Conservation (phyloP, 2,329 filamentous ascomycete genomes). For the Penicillium sp. region DNA sequence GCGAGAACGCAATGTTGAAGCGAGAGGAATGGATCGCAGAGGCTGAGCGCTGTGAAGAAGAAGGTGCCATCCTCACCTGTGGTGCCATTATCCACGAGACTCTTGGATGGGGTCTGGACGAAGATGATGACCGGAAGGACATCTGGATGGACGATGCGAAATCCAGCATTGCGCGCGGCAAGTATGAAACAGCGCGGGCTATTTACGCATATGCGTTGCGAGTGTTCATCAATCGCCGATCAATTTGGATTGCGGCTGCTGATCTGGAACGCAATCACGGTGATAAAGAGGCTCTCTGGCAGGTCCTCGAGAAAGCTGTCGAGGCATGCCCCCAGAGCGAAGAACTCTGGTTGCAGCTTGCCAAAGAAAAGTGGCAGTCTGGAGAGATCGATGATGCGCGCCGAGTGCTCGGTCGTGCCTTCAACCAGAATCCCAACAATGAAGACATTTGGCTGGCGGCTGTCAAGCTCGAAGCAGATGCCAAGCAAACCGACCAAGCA, state of each 20-base stretch:
- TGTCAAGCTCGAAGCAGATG: constrained; percentile 93
- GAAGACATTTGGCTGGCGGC: constrained; percentile 98
- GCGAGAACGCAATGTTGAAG: constrained; percentile 94
- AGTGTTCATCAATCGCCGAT: constrained; percentile 84
- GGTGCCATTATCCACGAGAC: constrained; percentile 89
- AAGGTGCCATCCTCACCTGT: constrained; percentile 83
- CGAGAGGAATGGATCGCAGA: constrained; percentile 96
- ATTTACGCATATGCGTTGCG: constrained; percentile 91
- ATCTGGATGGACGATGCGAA: constrained; percentile 95
- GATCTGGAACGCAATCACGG: constrained; percentile 91
- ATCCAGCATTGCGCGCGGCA: constrained; percentile 74
- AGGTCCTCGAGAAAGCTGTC: constrained; percentile 86
- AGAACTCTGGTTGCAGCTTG: constrained; percentile 92
- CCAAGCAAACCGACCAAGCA: constrained; percentile 77
- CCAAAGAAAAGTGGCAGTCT: constrained; percentile 89
- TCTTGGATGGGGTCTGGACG: constrained; percentile 87
- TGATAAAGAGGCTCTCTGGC: constrained; percentile 76
- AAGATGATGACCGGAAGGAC: constrained; percentile 94
- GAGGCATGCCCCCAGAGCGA: constrained; percentile 91
- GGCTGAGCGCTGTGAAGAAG: constrained; percentile 91
- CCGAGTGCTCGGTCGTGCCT: constrained; percentile 80
- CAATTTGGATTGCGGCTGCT: constrained; percentile 85
- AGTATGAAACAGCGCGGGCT: constrained; percentile 85
- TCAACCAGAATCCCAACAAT: constrained; percentile 93
- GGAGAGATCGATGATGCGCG: constrained; percentile 86